Base-by-base conservation (phyloP, 2,329 filamentous ascomycete species). In the Parasarocladium wereldwijsianum region DNA sequence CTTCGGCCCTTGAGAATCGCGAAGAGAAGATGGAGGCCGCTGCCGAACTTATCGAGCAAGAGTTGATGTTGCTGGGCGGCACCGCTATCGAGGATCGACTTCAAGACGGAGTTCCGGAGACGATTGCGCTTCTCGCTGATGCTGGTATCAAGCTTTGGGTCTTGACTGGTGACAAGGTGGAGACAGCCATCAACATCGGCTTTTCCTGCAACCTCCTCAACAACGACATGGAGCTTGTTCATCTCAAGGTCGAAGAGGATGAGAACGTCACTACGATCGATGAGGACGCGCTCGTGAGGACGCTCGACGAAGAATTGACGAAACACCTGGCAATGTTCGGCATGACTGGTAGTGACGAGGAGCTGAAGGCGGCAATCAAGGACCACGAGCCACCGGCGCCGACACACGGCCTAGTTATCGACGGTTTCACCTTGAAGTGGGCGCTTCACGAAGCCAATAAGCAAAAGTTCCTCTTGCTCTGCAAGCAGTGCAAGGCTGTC, bases 61-160 rank as follows among this genome's bases (percentile, higher is more conserved):
- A 96, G 11, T 66, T 98, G 6, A 82, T 70, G 34, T 69, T 98
- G 6, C 58, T 98, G 14, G 90, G 90, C 36, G 90, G 90, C 26
- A 98, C 90, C 12, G 90, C 90, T 24, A 98, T 98, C 41, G 90
- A 98, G 55, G 90, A 98, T 62, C 76, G 86, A 42, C 66, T 98
- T 17, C 90, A 98, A 55, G 90, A 98, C 43, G 90, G 87, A 35
- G 90, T 98, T 4, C 90, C 90, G 6, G 90, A 96, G 48, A 87
- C 90, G 0, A 98, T 98, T 43, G 81, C 79, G 29, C 60, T 98
- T 25, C 73, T 98, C 31, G 87, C 79, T 17, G 74, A 85, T 45
- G 90, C 90, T 32, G 92, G 92, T 50, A 94, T 98, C 55, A 98
- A 98, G 56, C 70, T 98, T 6, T 98, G 90, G 90, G 90, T 98